These are phyloP conservation scores for Choiromyces venosus DNA, from an alignment of 495 filamentous ascomycete species.

Conservation along the genomic window DNA sequence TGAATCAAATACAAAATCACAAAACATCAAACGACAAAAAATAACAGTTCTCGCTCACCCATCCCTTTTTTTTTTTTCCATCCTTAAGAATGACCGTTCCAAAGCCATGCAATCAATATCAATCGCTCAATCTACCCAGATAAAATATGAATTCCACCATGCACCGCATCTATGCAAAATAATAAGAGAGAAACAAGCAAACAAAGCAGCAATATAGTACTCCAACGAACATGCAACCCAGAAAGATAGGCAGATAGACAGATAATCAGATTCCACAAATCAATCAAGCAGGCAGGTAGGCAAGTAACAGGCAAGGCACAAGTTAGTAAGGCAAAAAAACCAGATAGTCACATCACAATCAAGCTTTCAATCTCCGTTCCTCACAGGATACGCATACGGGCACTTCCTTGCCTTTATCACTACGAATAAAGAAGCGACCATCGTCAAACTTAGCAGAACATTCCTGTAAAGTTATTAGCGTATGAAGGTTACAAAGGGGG, in stretches of 20 bases:
- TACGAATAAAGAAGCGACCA: slow-evolving; percentile 50
- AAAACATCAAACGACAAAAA: neutral
- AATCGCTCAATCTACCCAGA: neutral
- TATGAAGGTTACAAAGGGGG: neutral
- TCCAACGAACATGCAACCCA: neutral
- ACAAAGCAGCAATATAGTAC: neutral
- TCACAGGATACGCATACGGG: slow-evolving; percentile 51
- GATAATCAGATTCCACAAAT: neutral
- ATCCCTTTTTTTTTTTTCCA: neutral
- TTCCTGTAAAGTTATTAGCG: slow-evolving; percentile 42
- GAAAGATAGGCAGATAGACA: neutral
- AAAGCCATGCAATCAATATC: neutral
- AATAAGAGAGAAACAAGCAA: neutral
- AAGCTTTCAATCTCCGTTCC: slow-evolving; percentile 49
- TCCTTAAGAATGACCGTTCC: neutral
- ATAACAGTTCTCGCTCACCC: neutral
- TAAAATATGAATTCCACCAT: neutral
- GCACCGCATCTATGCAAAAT: slow-evolving; percentile 1
- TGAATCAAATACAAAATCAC: neutral
- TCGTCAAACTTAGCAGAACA: slow-evolving; percentile 47
- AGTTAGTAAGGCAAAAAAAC: neutral
- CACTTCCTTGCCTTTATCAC: slow-evolving; percentile 44
- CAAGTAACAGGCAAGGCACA: neutral
- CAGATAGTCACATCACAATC: neutral
- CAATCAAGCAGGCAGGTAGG: no score